Percentiles rank a stretch among this genome's conserved stretches.
Conservation (phyloP, 1,284 basidiomycete species). For the Cronartium quercuum region DNA sequence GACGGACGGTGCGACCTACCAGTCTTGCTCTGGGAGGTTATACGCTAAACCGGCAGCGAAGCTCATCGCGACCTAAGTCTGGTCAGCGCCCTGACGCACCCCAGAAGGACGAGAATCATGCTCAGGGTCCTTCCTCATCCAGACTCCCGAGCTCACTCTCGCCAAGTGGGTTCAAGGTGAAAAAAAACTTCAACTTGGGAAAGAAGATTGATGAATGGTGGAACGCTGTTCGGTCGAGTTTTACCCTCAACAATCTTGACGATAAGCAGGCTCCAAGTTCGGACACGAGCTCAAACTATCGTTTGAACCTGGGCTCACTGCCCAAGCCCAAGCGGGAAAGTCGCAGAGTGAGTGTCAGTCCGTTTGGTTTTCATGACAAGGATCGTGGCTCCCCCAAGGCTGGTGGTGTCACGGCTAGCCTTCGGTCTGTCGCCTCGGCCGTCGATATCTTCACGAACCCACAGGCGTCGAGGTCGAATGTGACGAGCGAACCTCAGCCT, state of each 20-base stretch:
- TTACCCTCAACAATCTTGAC: slow-evolving; percentile 45
- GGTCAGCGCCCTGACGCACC: neutral
- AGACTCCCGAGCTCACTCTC: neutral
- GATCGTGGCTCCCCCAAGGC: neutral
- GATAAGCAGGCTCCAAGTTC: neutral
- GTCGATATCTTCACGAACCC: neutral
- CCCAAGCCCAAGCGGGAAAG: neutral
- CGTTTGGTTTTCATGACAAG: neutral
- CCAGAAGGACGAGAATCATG: slow-evolving; percentile 8
- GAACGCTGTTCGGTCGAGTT: slow-evolving; percentile 52
- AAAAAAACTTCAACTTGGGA: slow-evolving; percentile 49
- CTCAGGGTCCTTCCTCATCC: neutral
- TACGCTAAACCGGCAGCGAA: neutral
- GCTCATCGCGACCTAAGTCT: slow-evolving; percentile 1
- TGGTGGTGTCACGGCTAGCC: neutral
- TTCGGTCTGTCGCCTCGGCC: neutral
- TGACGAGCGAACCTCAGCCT: neutral
- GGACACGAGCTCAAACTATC: slow-evolving; percentile 17
- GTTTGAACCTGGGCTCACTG: neutral
- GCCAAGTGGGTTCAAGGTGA: slow-evolving; percentile 54
- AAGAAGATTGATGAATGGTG: slow-evolving; percentile 54
- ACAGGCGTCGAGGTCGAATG: neutral
- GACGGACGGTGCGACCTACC: neutral
- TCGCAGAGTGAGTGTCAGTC: neutral
- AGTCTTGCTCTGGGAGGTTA: neutral